phyloP scores from a whole-genome alignment of 2,329 filamentous ascomycete genomes.

The Remersonia thermophila region DNA sequence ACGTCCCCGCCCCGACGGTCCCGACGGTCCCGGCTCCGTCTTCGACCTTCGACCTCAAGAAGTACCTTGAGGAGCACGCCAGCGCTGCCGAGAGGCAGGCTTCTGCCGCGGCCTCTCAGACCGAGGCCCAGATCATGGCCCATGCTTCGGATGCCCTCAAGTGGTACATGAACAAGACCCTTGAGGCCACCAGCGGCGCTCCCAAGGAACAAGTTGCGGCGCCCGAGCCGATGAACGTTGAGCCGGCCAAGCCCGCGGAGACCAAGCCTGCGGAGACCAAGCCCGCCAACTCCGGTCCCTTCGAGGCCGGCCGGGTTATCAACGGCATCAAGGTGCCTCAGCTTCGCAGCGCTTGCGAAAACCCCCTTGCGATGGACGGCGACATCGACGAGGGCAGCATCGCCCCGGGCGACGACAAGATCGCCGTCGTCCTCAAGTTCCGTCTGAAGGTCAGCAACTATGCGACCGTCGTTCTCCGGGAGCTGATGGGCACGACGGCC shows the following conservation, averaged over 20 bases:
- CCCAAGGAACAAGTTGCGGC: too few species aligned
- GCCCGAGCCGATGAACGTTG: too few species aligned
- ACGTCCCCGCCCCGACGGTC: too few species aligned
- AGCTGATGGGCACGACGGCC: conserved; percentile 20
- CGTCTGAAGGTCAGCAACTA: conserved; percentile 26
- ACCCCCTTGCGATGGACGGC: conserved; percentile 11
- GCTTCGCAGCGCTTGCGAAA: conserved; percentile 14
- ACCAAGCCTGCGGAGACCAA: background rate
- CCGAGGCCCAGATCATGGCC: background rate
- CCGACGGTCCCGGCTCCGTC: too few species aligned
- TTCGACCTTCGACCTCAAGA: background rate
- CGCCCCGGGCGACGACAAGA: conserved; percentile 16
- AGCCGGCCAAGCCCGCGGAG: too few species aligned
- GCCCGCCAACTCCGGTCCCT: background rate
- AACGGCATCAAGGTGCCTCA: conserved; percentile 11
- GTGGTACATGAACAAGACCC: too few species aligned
- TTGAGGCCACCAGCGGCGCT: too few species aligned
- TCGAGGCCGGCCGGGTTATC: conserved; percentile 5
- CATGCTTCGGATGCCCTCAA: background rate
- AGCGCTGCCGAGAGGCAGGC: background rate
- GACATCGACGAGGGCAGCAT: conserved; percentile 14
- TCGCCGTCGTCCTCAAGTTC: conserved; percentile 27
- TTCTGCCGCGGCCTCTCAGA: background rate
- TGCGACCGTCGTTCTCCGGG: conserved; percentile 26
- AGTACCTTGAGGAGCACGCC: background rate